Percentiles rank a stretch among this genome's conserved stretches.
Conservation (phyloP, 257 asterid genomes). For the Salvia splendens region DNA sequence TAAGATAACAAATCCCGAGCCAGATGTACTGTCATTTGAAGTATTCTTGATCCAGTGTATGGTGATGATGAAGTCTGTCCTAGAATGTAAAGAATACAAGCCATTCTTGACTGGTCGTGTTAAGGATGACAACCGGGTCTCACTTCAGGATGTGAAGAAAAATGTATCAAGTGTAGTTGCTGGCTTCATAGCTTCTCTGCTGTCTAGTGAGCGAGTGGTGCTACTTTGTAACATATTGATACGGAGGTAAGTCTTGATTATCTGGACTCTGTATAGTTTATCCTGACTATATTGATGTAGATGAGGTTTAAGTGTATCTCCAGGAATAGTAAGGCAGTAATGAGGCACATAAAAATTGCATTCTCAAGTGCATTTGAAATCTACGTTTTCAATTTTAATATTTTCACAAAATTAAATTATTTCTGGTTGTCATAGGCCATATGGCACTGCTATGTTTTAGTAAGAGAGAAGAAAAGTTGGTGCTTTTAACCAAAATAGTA, state of each 20-base stretch:
- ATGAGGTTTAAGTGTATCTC: constrained; percentile 16
- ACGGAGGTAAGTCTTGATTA: constrained; percentile 59
- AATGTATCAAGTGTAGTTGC: constrained; percentile 67
- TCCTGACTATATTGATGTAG: constrained; percentile 22
- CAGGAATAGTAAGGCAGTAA: constrained; percentile 20
- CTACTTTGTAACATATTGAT: constrained; percentile 82
- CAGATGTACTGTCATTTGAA: constrained; percentile 64
- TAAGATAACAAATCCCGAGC: constrained; percentile 82
- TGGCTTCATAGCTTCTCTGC: constrained; percentile 68
- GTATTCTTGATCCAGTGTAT: constrained; percentile 86
- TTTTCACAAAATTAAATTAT: neutral
- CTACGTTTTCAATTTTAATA: constrained; percentile 6
- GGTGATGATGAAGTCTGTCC: constrained; percentile 79
- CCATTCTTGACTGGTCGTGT: constrained; percentile 83
- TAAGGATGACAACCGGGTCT: constrained; percentile 72
- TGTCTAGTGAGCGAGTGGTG: constrained; percentile 82
- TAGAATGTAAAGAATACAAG: constrained; percentile 93
- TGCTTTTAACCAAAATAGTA: no score
- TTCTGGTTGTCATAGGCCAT: constrained; percentile 16
- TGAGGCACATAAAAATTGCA: neutral
- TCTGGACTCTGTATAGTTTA: constrained; percentile 8
- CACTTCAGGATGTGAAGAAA: constrained; percentile 85
- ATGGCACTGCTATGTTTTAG: constrained; percentile 16
- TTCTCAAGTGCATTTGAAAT: constrained; percentile 2
- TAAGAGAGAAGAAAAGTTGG: no score